Evolutionary conservation across 73 alveolate genomes (phyloP), one percentile per base, ranked within the genome.

Genomic region (Paramecium pentaurelia): DNA sequence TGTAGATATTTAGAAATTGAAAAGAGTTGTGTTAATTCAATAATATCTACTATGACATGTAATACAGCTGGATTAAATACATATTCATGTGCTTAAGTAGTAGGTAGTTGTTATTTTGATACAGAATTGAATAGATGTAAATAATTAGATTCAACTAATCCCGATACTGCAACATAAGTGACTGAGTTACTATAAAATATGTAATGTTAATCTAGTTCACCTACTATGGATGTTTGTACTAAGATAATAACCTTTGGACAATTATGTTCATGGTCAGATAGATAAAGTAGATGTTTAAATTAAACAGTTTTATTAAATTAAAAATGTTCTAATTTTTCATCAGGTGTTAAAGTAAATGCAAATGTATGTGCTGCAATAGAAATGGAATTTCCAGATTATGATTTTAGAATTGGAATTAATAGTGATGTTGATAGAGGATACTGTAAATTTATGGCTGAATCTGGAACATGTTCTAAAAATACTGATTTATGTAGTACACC

Each of bases 371-470:
- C 90, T 12, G 90, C 90, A 42, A 42, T 77, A 16, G 68, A 42
- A 20, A 77, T 77, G 90, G 71, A 77, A 14, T 25, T 77, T 42
- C 90, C 90, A 38, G 90, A 45, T 77, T 42, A 42, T 3, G 90
- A 36, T 38, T 38, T 8, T 7, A 20, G 90, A 77, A 4, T 32
- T 1, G 49, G 42, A 20, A 42, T 20, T 27, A 27, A 60, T 9
- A 60, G 44, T 27, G 77, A 60, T 60, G 40, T 30, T 25, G 77
- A 60, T 9, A 60, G 45, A 77, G 90, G 90, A 0, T 77, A 77
- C 20, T 77, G 90, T 4, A 20, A 77, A 77, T 77, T 28, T 45
- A 45, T 36, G 36, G n/a, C 36, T 8, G 90, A 38, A 10, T 3
- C 73, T 8, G 38, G 49, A 6, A 42, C 30, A 2, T 77, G 90